Conservation (phyloP, 176 grass and related monocot species). For the Carex pumila region DNA sequence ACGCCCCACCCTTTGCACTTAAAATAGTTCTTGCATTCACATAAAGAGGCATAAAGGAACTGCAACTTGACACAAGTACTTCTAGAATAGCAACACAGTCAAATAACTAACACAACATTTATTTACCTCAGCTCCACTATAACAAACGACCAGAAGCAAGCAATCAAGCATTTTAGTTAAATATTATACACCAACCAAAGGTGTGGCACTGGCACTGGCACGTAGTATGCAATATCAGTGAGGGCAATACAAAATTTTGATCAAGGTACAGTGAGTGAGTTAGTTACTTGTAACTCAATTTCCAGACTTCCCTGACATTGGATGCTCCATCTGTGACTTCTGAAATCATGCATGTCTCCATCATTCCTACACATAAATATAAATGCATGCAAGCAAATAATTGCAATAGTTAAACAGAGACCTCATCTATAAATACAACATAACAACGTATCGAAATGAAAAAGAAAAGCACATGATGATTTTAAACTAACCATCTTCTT, state of each 20-base stretch:
- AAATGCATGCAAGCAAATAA: slow-evolving; percentile 10
- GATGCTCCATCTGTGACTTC: slow-evolving; percentile 91
- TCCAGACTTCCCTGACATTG: slow-evolving; percentile 94
- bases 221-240: neutral
- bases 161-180: neutral
- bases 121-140: neutral
- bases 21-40: neutral
- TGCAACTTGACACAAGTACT: neutral
- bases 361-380: slow-evolving; percentile 37
- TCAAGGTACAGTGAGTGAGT: neutral
- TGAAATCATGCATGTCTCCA: slow-evolving; percentile 53
- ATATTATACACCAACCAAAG: neutral
- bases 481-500: slow-evolving; percentile 69
- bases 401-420: neutral
- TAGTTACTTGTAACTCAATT: slow-evolving; percentile 54
- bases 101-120: neutral
- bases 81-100: neutral
- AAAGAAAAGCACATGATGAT: slow-evolving; percentile 6
- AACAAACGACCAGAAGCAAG: neutral
- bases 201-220: no score
- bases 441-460: slow-evolving; percentile 8
- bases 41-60: neutral
- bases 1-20: neutral
- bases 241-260: neutral
- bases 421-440: neutral